Evolutionary conservation across 371 early-diverging fungal species (phyloP).

Genomic region (Apophysomyces sp.): DNA sequence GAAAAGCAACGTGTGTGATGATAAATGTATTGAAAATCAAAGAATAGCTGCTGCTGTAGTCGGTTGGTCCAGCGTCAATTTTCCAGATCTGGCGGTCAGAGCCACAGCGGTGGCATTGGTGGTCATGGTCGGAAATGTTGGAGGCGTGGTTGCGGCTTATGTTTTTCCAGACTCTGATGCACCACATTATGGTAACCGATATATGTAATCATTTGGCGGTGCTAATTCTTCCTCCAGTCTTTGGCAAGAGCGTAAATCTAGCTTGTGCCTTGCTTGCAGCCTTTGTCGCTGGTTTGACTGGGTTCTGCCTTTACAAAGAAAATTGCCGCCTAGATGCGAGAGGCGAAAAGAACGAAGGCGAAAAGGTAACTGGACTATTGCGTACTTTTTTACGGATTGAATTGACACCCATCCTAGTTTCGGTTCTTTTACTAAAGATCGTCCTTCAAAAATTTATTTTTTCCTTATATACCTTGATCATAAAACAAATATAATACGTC

Average conservation of each 20-base stretch:
- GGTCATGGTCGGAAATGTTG: conserved; percentile 38
- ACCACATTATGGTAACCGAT: conserved; percentile 24
- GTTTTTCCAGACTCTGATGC: conserved; percentile 26
- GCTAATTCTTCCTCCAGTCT: background rate
- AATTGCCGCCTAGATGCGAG: conserved; percentile 4
- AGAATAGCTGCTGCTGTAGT: conserved; percentile 26
- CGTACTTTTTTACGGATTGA: background rate
- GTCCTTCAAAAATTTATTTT: too few relatives aligned
- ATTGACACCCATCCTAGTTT: background rate
- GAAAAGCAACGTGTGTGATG: background rate
- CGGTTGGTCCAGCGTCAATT: conserved; percentile 39
- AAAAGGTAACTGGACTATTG: background rate
- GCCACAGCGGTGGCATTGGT: conserved; percentile 39
- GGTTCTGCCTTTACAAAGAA: conserved; percentile 13
- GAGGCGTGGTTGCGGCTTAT: conserved; percentile 38
- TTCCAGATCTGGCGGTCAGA: conserved; percentile 26
- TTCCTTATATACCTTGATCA: too few relatives aligned
- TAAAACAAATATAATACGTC: too few relatives aligned
- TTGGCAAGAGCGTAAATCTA: conserved; percentile 19
- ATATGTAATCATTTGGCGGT: too few relatives aligned
- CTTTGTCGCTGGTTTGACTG: conserved; percentile 11
- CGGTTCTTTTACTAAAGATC: background rate
- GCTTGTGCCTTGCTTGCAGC: conserved; percentile 11
- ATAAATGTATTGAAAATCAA: background rate
- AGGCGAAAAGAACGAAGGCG: background rate